Evolutionary conservation across 495 filamentous ascomycete species (phyloP).

Genomic region (Penicillium goetzii): DNA sequence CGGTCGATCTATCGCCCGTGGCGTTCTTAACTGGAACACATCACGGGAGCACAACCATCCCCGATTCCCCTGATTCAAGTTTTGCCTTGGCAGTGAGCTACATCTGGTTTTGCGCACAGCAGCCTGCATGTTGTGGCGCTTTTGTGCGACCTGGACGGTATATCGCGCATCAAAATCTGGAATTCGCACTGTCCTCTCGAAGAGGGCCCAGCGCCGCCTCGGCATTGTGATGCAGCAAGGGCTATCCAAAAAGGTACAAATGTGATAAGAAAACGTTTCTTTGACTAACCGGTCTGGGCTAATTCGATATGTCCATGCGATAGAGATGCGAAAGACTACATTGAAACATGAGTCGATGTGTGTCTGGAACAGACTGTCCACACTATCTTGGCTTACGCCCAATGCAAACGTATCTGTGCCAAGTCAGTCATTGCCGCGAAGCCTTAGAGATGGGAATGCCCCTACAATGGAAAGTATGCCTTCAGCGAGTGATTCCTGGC

Average conservation of each 20-base stretch:
- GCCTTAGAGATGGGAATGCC: neutral
- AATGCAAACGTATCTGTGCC: slow-evolving; percentile 60
- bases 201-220: neutral
- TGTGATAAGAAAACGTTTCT: slow-evolving; percentile 16
- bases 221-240: neutral
- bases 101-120: neutral
- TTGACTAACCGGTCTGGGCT: slow-evolving; percentile 32
- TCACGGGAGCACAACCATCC: neutral
- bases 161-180: neutral
- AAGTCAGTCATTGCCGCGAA: slow-evolving; percentile 23
- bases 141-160: slow-evolving; percentile 13
- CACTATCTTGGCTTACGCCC: slow-evolving; percentile 51
- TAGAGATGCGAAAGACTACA: slow-evolving; percentile 18
- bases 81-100: neutral
- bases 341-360: neutral
- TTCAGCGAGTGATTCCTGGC: slow-evolving; percentile 66
- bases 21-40: neutral
- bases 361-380: neutral
- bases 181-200: neutral
- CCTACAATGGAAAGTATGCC: slow-evolving; percentile 78
- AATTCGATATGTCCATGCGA: slow-evolving; percentile 24
- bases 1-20: slow-evolving; percentile 18
- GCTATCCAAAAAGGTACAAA: neutral
- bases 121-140: neutral
- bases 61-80: neutral